Conservation (phyloP, 2,329 filamentous ascomycete species). For the Arachnomyces sp. region DNA sequence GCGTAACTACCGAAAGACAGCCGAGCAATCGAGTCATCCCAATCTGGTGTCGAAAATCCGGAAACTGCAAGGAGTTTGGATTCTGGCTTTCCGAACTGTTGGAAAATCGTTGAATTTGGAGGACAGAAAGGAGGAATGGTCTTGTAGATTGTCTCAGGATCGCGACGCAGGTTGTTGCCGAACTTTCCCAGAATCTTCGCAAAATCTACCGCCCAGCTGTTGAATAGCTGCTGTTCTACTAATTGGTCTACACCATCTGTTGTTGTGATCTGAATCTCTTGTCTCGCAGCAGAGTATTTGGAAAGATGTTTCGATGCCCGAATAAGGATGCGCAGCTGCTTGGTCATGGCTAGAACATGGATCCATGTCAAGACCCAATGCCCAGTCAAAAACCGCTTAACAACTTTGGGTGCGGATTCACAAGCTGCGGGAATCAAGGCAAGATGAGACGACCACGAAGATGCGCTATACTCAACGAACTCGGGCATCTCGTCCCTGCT, state of each 20-base stretch:
- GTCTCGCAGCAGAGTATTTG: too few relatives aligned
- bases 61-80: constrained; percentile 12
- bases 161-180: constrained; percentile 16
- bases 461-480: constrained; percentile 10
- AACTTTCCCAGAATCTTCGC: constrained; percentile 32
- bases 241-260: too few relatives aligned
- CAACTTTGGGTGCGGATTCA: too few relatives aligned
- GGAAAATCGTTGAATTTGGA: constrained; percentile 24
- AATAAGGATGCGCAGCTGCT: constrained; percentile 20
- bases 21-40: constrained; percentile 15
- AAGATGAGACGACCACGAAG: constrained; percentile 15
- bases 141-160: constrained; percentile 31
- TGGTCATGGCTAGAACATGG: constrained; percentile 17
- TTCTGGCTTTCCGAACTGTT: constrained; percentile 21
- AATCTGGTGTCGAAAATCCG: constrained; percentile 10
- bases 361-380: constrained; percentile 34
- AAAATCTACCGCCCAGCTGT: constrained; percentile 32
- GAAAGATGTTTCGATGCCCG: constrained; percentile 18
- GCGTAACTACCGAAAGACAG: constrained; percentile 8
- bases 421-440: too few relatives aligned
- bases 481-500: not conserved
- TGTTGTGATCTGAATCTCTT: too few relatives aligned
- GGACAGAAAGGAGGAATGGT: constrained; percentile 36
- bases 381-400: too few relatives aligned
- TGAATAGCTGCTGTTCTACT: too few relatives aligned